Evolutionary conservation across 31 red algal species (phyloP).

Genomic region (Bonnemaisonia californica): DNA sequence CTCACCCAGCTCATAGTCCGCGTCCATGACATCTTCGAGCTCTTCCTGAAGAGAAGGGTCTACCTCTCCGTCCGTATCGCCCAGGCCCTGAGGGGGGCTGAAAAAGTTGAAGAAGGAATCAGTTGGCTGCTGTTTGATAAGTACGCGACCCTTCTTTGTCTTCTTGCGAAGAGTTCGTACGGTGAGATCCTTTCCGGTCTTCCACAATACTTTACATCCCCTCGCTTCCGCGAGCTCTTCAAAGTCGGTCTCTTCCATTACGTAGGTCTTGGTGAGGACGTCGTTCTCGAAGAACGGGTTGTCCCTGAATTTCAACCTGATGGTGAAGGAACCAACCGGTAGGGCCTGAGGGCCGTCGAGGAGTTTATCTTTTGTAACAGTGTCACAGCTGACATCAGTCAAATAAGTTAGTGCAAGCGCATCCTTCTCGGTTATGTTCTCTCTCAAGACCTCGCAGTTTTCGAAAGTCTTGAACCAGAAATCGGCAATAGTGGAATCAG

Average conservation of each 20-base stretch:
- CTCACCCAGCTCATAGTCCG: slow-evolving; percentile 81
- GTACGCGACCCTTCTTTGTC: slow-evolving; percentile 24
- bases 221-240: slow-evolving; percentile 39
- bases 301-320: slow-evolving; percentile 50
- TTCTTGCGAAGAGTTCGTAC: slow-evolving; percentile 56
- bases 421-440: slow-evolving; percentile 70
- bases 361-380: slow-evolving; percentile 22
- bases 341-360: not conserved
- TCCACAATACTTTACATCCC: slow-evolving; percentile 67
- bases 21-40: slow-evolving; percentile 67
- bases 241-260: slow-evolving; percentile 61
- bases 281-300: slow-evolving; percentile 81
- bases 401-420: slow-evolving; percentile 57
- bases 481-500: not conserved
- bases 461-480: slow-evolving; percentile 64
- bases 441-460: slow-evolving; percentile 49
- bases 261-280: slow-evolving; percentile 53
- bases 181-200: slow-evolving; percentile 71
- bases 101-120: slow-evolving; percentile 92
- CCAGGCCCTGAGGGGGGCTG: slow-evolving; percentile 26
- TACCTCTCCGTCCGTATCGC: slow-evolving; percentile 14
- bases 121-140: slow-evolving; percentile 45
- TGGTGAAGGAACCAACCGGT: slow-evolving; percentile 41
- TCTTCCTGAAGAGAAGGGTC: slow-evolving; percentile 33
- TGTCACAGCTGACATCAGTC: slow-evolving; percentile 48